Conservation (phyloP, 768 basidiomycete genomes). For the Mycena sanguinolenta region DNA sequence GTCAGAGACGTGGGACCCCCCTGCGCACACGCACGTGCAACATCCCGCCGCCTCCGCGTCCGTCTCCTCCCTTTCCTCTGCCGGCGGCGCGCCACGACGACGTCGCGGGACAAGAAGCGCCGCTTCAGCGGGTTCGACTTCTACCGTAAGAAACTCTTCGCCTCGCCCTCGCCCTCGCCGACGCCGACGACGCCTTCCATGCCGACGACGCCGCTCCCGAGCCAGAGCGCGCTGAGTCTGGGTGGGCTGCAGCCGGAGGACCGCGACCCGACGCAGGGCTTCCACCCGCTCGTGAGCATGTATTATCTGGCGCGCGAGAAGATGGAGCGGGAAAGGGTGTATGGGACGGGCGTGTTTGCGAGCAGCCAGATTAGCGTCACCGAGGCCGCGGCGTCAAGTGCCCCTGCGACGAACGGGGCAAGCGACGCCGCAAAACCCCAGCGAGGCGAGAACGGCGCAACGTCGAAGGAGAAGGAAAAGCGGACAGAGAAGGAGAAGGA, state of each 20-base stretch:
- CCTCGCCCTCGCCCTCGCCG: slow-evolving; percentile 60
- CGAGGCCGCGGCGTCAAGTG: slow-evolving; percentile 30
- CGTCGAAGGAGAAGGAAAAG: background rate
- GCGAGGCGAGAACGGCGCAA: background rate
- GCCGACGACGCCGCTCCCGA: slow-evolving; percentile 13
- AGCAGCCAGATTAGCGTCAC: slow-evolving; percentile 84
- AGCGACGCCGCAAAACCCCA: background rate
- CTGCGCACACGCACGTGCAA: slow-evolving; percentile 52
- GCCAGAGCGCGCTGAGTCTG: slow-evolving; percentile 30
- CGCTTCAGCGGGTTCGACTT: slow-evolving; percentile 98
- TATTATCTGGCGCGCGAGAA: slow-evolving; percentile 98
- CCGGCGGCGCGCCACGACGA: slow-evolving; percentile 14
- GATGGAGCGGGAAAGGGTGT: slow-evolving; percentile 93
- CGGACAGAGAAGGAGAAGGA: slow-evolving; percentile 10
- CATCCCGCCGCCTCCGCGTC: slow-evolving; percentile 66
- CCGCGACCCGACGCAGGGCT: slow-evolving; percentile 90
- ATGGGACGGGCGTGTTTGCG: slow-evolving; percentile 94
- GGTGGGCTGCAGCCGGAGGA: slow-evolving; percentile 47
- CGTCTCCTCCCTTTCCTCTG: slow-evolving; percentile 53
- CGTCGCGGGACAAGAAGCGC: slow-evolving; percentile 55
- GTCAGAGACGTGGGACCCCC: slow-evolving; percentile 56
- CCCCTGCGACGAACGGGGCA: background rate
- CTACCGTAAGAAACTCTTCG: slow-evolving; percentile 91
- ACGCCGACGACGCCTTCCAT: background rate
- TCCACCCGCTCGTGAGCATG: slow-evolving; percentile 95